Evolutionary conservation across 805 yeast genomes (phyloP), one percentile per base, ranked within the genome.

Genomic region (Saccharomycopsis fermentans): DNA sequence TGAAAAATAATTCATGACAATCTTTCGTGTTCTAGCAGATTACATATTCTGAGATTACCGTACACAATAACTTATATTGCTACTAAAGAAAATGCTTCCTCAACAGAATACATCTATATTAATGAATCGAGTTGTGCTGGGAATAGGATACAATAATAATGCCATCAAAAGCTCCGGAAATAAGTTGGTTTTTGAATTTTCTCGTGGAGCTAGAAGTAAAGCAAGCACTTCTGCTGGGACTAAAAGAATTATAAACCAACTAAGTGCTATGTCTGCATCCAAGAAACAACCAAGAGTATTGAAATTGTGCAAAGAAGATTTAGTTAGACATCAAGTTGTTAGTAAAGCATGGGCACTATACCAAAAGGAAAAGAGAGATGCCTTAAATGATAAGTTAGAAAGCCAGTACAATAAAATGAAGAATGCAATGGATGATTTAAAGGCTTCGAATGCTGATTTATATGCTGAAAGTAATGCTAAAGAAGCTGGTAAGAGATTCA

Each of bases 281-380:
- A 84, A 90, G 74, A 92, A 90, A 71, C 91, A 85, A 71, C 99
- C 99, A 52, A 81, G 83, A 65, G 74, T 89, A 65, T 71, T 94
- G 63, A 88, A 84, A 66, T 74, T 90, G 36, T 79, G 84, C 64
- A 75, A 79, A 27, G 97, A 91, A 70, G 98, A 94, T 68, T 76
- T 84, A 58, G 77, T 92, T 62, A 87, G 94, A 67, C 98, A 92
- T 69, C 81, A 82, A 63, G 82, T 90, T 11, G 85, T 94, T 58
- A 82, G 81, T 65, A 83, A 81, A 58, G 97, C 97, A 6, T 94
- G 97, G 97, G 73, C 80, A 6, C 65, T 81, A 16, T 75, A 78
- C 68, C 81, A 82, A 65, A 77, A 82, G 53, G 78, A 81, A 51
- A 74, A 80, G 67, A 74, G 81, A 61, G 70, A 66, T 9, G 70